These are phyloP conservation scores for Kwoniella sp. DNA, from an alignment of 768 basidiomycete genomes.

Conservation along the genomic window DNA sequence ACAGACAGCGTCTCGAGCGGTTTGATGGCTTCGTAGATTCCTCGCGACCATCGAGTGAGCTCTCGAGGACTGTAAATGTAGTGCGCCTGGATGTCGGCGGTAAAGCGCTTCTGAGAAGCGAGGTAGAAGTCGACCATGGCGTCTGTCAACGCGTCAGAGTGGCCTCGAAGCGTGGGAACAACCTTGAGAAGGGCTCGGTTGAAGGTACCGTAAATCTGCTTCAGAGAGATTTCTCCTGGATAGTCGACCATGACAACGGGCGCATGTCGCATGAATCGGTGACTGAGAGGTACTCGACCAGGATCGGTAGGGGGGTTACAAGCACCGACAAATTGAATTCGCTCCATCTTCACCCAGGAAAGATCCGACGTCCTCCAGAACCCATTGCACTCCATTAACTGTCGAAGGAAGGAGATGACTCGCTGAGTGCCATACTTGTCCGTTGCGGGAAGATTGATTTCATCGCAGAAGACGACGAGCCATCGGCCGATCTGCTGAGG, in stretches of 20 bases:
- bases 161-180: slow-evolving; percentile 86
- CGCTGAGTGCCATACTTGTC: slow-evolving; percentile 99
- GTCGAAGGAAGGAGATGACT: slow-evolving; percentile 97
- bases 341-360: slow-evolving; percentile 95
- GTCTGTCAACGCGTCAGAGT: slow-evolving; percentile 89
- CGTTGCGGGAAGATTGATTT: slow-evolving; percentile 93
- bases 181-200: slow-evolving; percentile 94
- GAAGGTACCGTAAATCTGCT: slow-evolving; percentile 98
- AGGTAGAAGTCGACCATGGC: slow-evolving; percentile 97
- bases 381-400: slow-evolving; percentile 90
- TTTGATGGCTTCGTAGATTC: slow-evolving; percentile 93
- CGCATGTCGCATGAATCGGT: slow-evolving; percentile 95
- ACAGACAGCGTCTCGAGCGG: slow-evolving; percentile 90
- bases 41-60: slow-evolving; percentile 94
- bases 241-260: slow-evolving; percentile 99
- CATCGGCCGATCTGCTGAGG: slow-evolving; percentile 94
- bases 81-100: slow-evolving; percentile 94
- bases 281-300: slow-evolving; percentile 95
- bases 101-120: slow-evolving; percentile 90
- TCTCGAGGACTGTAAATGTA: slow-evolving; percentile 99
- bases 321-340: slow-evolving; percentile 99
- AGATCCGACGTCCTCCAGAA: slow-evolving; percentile 93
- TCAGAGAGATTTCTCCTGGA: slow-evolving; percentile 92
- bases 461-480: slow-evolving; percentile 99
- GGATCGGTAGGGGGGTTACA: slow-evolving; percentile 99